These are phyloP conservation scores for Suhomyces wounanorum DNA, from an alignment of 1,139 yeast species.

Conservation along the genomic window DNA sequence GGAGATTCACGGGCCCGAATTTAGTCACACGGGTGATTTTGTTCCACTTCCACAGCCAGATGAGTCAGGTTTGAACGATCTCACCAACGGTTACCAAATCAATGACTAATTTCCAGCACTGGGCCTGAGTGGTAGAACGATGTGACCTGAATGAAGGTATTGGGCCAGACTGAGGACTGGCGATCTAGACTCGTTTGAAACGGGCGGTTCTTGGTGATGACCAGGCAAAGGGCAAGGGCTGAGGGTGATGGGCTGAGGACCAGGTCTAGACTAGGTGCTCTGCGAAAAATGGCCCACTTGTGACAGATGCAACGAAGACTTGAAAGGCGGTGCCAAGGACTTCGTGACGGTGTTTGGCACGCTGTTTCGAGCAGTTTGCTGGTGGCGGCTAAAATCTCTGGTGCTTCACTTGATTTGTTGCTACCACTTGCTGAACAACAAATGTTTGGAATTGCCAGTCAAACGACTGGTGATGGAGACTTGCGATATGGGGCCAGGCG, in stretches of 20 bases:
- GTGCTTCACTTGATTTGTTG: background rate
- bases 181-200: background rate
- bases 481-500: background rate
- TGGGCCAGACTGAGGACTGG: background rate
- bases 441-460: background rate
- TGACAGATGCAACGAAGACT: background rate
- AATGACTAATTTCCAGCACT: background rate
- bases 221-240: background rate
- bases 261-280: background rate
- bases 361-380: too few species aligned
- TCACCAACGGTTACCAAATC: background rate
- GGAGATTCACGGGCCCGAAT: background rate
- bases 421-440: too few species aligned
- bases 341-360: background rate
- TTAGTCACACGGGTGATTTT: background rate
- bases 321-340: background rate
- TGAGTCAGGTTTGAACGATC: background rate
- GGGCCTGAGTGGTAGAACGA: background rate
- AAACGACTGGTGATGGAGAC: background rate
- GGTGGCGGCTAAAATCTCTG: too few species aligned
- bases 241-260: background rate
- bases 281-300: background rate
- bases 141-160: background rate
- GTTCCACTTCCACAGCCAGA: background rate
- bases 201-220: background rate